These are phyloP conservation scores for Cryomyces antarcticus DNA, from an alignment of 495 filamentous ascomycete species.

Conservation along the genomic window DNA sequence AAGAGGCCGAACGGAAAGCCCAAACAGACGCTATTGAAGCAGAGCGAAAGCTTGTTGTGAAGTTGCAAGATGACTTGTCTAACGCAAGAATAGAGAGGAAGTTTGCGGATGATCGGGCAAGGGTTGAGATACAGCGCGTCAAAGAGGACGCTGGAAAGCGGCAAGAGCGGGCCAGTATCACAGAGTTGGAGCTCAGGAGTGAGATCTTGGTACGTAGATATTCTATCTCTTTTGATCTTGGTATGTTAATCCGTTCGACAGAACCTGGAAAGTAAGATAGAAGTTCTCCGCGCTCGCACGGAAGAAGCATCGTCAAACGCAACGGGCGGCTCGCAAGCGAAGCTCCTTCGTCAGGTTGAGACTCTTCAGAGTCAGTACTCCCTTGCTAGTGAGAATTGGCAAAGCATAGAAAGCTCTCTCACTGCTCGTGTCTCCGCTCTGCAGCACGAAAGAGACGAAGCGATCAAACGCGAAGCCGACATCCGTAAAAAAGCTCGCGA, in stretches of 20 bases:
- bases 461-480: slow-evolving; percentile 63
- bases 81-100: slow-evolving; percentile 58
- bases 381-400: slow-evolving; percentile 91
- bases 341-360: slow-evolving; percentile 83
- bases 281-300: slow-evolving; percentile 61
- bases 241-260: slow-evolving; percentile 13
- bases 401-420: slow-evolving; percentile 73
- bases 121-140: slow-evolving; percentile 45
- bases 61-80: slow-evolving; percentile 55
- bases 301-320: slow-evolving; percentile 68
- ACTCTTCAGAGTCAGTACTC: slow-evolving; percentile 91
- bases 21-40: slow-evolving; percentile 48
- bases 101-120: slow-evolving; percentile 45
- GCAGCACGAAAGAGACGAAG: slow-evolving; percentile 81
- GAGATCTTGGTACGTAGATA: slow-evolving; percentile 38
- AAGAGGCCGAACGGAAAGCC: slow-evolving; percentile 44
- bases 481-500: slow-evolving; percentile 73
- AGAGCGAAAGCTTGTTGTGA: slow-evolving; percentile 41
- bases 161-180: slow-evolving; percentile 43
- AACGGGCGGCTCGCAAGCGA: slow-evolving; percentile 47
- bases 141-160: slow-evolving; percentile 55
- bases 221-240: background rate
- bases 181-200: slow-evolving; percentile 61
- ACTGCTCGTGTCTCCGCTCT: slow-evolving; percentile 49
- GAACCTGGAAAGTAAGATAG: slow-evolving; percentile 73